Evolutionary conservation across 1,284 basidiomycete genomes (phyloP).

Genomic region (Apiotrichum akiyoshidainum): DNA sequence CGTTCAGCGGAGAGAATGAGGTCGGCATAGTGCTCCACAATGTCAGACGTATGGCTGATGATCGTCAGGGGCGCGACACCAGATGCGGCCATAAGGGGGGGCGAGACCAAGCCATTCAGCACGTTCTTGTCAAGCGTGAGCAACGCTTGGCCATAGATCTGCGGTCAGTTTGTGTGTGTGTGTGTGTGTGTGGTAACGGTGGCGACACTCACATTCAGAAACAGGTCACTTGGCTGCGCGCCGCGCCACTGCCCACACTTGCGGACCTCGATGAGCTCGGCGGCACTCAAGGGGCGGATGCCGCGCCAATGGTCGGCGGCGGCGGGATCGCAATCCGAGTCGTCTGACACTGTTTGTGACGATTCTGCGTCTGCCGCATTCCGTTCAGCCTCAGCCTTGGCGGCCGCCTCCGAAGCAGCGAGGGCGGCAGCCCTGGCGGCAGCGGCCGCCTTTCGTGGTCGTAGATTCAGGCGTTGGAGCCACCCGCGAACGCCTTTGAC

Average conservation of each 20-base stretch:
- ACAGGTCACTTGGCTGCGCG: slow-evolving; percentile 23
- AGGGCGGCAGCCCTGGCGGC: slow-evolving; percentile 2
- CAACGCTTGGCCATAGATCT: slow-evolving; percentile 29
- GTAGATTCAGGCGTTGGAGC: slow-evolving; percentile 11
- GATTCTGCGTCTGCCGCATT: slow-evolving; percentile 1
- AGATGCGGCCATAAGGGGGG: slow-evolving; percentile 23
- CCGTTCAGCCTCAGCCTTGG: neutral
- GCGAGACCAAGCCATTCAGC: slow-evolving; percentile 29
- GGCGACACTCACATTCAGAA: slow-evolving; percentile 25
- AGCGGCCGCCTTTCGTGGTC: neutral
- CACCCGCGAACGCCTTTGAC: slow-evolving; percentile 7
- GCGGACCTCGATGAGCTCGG: slow-evolving; percentile 27
- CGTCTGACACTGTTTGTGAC: slow-evolving; percentile 6
- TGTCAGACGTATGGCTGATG: slow-evolving; percentile 34
- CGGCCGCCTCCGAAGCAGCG: neutral
- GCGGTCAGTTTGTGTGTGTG: neutral
- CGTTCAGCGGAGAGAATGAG: slow-evolving; percentile 29
- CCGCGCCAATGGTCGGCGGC: slow-evolving; percentile 7
- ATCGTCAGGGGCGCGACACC: slow-evolving; percentile 32
- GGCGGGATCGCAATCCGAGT: slow-evolving; percentile 13
- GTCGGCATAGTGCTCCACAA: slow-evolving; percentile 36
- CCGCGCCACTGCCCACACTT: slow-evolving; percentile 27
- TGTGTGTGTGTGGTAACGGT: neutral
- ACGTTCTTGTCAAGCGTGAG: slow-evolving; percentile 24
- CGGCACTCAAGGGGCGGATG: slow-evolving; percentile 7